Conservation (phyloP, 805 yeast genomes). For the Pichia occidentalis region DNA sequence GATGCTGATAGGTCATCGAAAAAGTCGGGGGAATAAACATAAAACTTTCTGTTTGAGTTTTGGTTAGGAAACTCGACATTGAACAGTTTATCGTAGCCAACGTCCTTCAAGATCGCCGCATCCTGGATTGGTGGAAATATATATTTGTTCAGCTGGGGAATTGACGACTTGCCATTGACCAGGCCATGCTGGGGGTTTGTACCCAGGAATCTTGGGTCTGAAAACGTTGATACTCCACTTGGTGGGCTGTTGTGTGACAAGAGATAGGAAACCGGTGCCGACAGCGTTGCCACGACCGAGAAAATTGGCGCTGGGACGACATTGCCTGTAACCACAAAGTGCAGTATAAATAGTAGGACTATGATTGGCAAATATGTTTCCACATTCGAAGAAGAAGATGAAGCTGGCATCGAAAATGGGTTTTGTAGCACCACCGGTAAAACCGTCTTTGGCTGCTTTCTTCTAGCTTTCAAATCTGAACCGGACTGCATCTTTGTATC, state of each 20-base stretch:
- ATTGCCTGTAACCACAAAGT: conserved; percentile 4
- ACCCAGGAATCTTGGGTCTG: conserved; percentile 18
- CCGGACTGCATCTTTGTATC: conserved; percentile 1
- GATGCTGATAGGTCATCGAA: conserved; percentile 30
- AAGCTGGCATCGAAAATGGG: background rate
- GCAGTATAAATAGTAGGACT: conserved; percentile 1
- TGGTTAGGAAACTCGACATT: conserved; percentile 41
- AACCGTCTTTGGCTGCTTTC: background rate
- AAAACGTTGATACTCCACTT: conserved; percentile 10
- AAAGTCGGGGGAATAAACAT: conserved; percentile 36
- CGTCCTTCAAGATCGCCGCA: conserved; percentile 51
- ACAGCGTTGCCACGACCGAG: background rate
- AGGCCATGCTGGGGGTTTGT: conserved; percentile 3
- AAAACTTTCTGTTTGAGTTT: conserved; percentile 27
- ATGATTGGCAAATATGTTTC: conserved; percentile 6
- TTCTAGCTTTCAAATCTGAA: conserved; percentile 5
- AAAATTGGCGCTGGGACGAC: conserved; percentile 1
- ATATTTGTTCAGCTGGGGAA: conserved; percentile 44
- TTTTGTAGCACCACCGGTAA: conserved; percentile 2
- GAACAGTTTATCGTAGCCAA: conserved; percentile 48
- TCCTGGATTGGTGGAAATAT: conserved; percentile 75
- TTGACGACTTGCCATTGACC: conserved; percentile 27
- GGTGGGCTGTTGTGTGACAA: conserved; percentile 1
- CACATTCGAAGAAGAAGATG: conserved; percentile 1
- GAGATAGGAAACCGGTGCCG: background rate